Conservation (phyloP, 140 eudicot genomes). For the Cichorium intybus region DNA sequence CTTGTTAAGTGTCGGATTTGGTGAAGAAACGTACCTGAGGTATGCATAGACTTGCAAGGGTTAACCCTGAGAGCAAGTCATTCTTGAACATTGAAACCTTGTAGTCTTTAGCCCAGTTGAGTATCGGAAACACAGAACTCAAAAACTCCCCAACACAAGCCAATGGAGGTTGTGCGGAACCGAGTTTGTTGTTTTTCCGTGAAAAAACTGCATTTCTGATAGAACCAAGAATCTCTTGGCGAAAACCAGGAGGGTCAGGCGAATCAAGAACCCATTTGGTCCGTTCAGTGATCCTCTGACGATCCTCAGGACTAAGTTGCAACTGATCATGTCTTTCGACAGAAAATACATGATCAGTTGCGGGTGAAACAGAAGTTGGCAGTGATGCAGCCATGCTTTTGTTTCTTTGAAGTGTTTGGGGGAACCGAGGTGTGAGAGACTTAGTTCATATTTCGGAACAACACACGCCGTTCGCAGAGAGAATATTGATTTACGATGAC, state of each 20-base stretch:
- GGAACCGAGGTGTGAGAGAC: constrained; percentile 28
- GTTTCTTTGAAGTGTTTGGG: constrained; percentile 51
- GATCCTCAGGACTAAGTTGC: constrained; percentile 38
- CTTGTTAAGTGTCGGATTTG: not conserved
- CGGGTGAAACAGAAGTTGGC: constrained; percentile 16
- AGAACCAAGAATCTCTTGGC: constrained; percentile 27
- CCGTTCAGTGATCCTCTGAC: constrained; percentile 40
- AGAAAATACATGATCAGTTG: constrained; percentile 36
- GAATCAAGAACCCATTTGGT: constrained; percentile 64
- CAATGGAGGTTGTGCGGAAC: constrained; percentile 26
- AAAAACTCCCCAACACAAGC: constrained; percentile 28
- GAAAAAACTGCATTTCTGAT: constrained; percentile 22
- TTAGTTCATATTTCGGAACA: constrained; percentile 25
- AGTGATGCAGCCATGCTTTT: constrained; percentile 35
- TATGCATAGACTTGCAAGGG: constrained; percentile 78
- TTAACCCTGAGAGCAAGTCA: constrained; percentile 67
- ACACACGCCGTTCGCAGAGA: constrained; percentile 11
- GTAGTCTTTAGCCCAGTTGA: constrained; percentile 52
- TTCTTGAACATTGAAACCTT: constrained; percentile 47
- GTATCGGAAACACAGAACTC: constrained; percentile 51
- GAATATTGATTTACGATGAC: constrained; percentile 16
- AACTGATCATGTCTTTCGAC: constrained; percentile 27
- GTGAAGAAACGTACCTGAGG: constrained; percentile 55
- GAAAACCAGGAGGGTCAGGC: constrained; percentile 58
- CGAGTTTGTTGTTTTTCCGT: constrained; percentile 21